Base-by-base conservation (phyloP, 2,329 filamentous ascomycete species). In the Trichoderma endophyticum region DNA sequence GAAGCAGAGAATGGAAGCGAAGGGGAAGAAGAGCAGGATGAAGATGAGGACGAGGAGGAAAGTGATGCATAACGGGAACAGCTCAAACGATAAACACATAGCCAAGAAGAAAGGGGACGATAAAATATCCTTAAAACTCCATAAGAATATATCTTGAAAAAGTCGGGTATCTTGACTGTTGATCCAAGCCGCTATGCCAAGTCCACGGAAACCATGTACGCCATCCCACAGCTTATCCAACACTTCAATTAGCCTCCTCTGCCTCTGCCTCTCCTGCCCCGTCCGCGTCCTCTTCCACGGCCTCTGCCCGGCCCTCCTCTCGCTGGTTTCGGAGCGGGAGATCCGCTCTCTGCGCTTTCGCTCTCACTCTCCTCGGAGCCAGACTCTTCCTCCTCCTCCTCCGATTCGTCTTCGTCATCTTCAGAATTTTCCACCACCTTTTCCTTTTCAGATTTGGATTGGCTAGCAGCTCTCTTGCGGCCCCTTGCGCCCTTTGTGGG, bases 391-490 rank as follows among this genome's bases (percentile, higher is more conserved):
- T 79, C 79, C 4, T 81, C 79, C 8, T 76, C 74, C 8, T 76
- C 76, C 1, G 71, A 70, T 15, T 77, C 75, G 43, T 80, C 77
- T 24, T 81, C 81, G 43, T 79, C 76, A 15, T 81, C 81, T 67
- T 81, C 79, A 0, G 78, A 79, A 12, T 77, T 79, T 62, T 80
- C 79, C 3, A 78, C 76, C 72, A 78, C 78, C n/a, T 74, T 72
- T 32, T 73, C 72, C 72, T 77, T 80, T 63, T 80, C 78, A 6
- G 79, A 76, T 75, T 84, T 84, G 14, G 74, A 72, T 57, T 84
- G 83, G 28, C 82, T 83, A 14, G 81, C 81, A 0, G 81, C 82
- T 61, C 84, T 82, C 75, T 85, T 84, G 73, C 83, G 80, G 72
- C 84, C 81, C 71, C 84, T 77, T 1, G 81, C 79, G n/a, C 82